phyloP scores from a whole-genome alignment of 148 eudicot species.

The Cornus florida region DNA sequence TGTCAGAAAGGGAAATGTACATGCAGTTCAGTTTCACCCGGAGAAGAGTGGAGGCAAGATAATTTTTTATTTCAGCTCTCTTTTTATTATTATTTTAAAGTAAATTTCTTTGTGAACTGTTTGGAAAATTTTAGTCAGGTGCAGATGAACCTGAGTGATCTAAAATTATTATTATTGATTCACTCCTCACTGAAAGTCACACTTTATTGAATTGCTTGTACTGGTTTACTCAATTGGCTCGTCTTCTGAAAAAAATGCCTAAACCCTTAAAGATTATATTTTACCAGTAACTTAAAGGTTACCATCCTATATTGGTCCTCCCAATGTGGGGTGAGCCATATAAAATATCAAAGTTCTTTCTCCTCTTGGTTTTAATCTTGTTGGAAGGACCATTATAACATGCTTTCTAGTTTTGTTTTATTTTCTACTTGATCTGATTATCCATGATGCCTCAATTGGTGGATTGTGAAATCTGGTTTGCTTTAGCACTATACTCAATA shows the following conservation, averaged over 20 bases:
- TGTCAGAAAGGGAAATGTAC: constrained; percentile 76
- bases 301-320: too few relatives aligned
- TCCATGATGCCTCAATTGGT: background rate
- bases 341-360: too few relatives aligned
- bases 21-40: constrained; percentile 99
- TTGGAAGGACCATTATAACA: background rate
- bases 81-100: too few relatives aligned
- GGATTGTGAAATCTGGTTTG: background rate
- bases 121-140: background rate
- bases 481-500: background rate
- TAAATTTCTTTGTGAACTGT: background rate
- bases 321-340: background rate
- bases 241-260: background rate
- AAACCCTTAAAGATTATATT: too few relatives aligned
- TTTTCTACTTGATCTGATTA: background rate
- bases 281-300: too few relatives aligned
- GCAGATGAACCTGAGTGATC: background rate
- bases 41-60: constrained; percentile 97
- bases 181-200: background rate
- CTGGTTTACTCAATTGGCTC: background rate
- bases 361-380: background rate
- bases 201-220: background rate
- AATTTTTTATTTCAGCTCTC: background rate
- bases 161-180: background rate
- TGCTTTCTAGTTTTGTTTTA: background rate